Evolutionary conservation across 192 early-diverging fungal species (phyloP).

Genomic region (Geranomyces michiganensis): DNA sequence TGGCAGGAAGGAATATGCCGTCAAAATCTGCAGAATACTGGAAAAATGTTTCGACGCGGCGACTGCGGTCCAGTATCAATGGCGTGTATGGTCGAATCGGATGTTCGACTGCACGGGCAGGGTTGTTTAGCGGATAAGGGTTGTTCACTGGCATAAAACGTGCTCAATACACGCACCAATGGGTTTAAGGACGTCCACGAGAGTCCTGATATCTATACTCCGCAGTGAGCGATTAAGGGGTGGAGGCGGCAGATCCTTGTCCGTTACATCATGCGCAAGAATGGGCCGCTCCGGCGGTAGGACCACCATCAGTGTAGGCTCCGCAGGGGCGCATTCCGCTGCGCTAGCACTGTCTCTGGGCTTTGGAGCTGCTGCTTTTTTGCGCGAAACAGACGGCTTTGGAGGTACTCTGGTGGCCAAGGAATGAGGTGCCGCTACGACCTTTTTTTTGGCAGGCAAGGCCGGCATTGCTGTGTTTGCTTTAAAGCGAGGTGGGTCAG

Average conservation of each 20-base stretch:
- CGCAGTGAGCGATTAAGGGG: not conserved
- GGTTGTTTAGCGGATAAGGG: no score
- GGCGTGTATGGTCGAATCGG: slow-evolving; percentile 40
- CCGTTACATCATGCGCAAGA: not conserved
- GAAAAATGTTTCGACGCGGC: slow-evolving; percentile 42
- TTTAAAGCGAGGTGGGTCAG: no score
- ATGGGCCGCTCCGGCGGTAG: not conserved
- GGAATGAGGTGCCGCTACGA: not conserved
- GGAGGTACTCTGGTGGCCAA: not conserved
- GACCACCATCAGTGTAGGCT: not conserved
- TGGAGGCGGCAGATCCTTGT: not conserved
- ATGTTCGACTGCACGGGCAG: slow-evolving; percentile 18
- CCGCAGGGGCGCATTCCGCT: not conserved
- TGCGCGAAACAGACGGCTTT: not conserved
- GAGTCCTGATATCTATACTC: not conserved
- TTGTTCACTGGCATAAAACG: no score
- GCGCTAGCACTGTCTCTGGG: not conserved
- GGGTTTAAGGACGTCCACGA: not conserved
- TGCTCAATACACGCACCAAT: not conserved
- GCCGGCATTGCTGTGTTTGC: not conserved
- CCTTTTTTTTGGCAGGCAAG: not conserved
- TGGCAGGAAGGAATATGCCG: slow-evolving; percentile 40
- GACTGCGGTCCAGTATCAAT: slow-evolving; percentile 42
- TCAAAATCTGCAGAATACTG: slow-evolving; percentile 40
- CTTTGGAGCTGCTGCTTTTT: not conserved